phyloP scores from a whole-genome alignment of 331 rosid genomes.

The Erythrophleum ivorense region DNA sequence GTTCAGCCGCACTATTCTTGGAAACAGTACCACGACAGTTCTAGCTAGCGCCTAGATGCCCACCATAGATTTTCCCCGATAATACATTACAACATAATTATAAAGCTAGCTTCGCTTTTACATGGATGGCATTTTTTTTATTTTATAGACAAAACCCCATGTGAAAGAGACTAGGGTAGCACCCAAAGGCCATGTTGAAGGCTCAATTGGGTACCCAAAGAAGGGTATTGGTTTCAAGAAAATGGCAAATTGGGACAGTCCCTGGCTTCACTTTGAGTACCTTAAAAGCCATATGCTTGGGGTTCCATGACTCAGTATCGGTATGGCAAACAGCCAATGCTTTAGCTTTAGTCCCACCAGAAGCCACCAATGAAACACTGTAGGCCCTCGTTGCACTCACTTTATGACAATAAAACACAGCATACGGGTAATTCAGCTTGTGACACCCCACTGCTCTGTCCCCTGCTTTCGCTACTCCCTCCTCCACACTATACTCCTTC shows the following conservation, averaged over 20 bases:
- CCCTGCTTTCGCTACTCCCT: neutral
- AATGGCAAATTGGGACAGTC: slow-evolving; percentile 24
- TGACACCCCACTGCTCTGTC: slow-evolving; percentile 14
- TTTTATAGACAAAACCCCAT: too few species aligned
- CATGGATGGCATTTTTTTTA: too few species aligned
- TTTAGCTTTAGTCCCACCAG: neutral
- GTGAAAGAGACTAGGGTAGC: too few species aligned
- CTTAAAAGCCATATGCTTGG: neutral
- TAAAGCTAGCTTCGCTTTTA: too few species aligned
- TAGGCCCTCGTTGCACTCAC: neutral
- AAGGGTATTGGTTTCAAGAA: slow-evolving; percentile 7
- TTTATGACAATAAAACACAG: slow-evolving; percentile 3
- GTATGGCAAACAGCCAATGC: neutral
- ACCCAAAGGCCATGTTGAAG: neutral
- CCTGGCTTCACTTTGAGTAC: slow-evolving; percentile 19
- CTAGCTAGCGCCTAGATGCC: too few species aligned
- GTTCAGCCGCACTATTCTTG: too few species aligned
- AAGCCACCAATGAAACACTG: neutral
- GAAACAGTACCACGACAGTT: too few species aligned
- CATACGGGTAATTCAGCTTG: neutral
- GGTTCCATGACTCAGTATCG: neutral
- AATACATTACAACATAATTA: too few species aligned
- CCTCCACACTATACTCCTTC: neutral
- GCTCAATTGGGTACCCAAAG: slow-evolving; percentile 34
- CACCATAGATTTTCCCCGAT: too few species aligned